These are phyloP conservation scores for Aureobasidium sp. DNA, from an alignment of 2,329 filamentous ascomycete genomes.

Conservation along the genomic window DNA sequence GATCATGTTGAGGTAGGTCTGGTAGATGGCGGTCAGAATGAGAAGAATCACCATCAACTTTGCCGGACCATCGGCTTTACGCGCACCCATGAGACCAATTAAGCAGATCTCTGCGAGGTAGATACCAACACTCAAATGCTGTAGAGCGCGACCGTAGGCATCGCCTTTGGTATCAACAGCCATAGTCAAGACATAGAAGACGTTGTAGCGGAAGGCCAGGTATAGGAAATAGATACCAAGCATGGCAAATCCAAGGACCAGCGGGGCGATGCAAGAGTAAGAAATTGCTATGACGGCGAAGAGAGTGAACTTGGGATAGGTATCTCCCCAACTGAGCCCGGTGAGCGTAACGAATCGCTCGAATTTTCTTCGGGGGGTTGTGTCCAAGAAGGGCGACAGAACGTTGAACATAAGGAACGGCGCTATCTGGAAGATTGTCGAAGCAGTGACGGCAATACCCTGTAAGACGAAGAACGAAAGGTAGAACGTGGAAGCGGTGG, in stretches of 20 bases:
- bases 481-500: slow-evolving; percentile 33
- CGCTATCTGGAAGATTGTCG: slow-evolving; percentile 25
- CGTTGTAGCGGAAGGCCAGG: slow-evolving; percentile 42
- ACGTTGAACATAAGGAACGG: slow-evolving; percentile 26
- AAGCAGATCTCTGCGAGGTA: slow-evolving; percentile 41
- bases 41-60: slow-evolving; percentile 36
- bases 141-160: slow-evolving; percentile 37
- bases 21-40: slow-evolving; percentile 35
- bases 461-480: slow-evolving; percentile 32
- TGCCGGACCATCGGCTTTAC: slow-evolving; percentile 34
- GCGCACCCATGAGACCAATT: slow-evolving; percentile 40
- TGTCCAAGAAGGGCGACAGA: slow-evolving; percentile 28
- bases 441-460: slow-evolving; percentile 25
- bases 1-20: slow-evolving; percentile 29
- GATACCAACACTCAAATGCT: slow-evolving; percentile 39
- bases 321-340: slow-evolving; percentile 36
- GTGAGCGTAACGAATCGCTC: slow-evolving; percentile 36
- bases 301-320: slow-evolving; percentile 34
- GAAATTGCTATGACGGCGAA: slow-evolving; percentile 34
- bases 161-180: slow-evolving; percentile 38
- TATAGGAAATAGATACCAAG: slow-evolving; percentile 40
- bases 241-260: slow-evolving; percentile 39
- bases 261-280: slow-evolving; percentile 41
- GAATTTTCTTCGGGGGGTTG: slow-evolving; percentile 40
- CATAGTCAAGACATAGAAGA: slow-evolving; percentile 41